Percentiles rank a stretch among this genome's conserved stretches.
Conservation (phyloP, 495 filamentous ascomycete species). For the Articulospora tetracladia region DNA sequence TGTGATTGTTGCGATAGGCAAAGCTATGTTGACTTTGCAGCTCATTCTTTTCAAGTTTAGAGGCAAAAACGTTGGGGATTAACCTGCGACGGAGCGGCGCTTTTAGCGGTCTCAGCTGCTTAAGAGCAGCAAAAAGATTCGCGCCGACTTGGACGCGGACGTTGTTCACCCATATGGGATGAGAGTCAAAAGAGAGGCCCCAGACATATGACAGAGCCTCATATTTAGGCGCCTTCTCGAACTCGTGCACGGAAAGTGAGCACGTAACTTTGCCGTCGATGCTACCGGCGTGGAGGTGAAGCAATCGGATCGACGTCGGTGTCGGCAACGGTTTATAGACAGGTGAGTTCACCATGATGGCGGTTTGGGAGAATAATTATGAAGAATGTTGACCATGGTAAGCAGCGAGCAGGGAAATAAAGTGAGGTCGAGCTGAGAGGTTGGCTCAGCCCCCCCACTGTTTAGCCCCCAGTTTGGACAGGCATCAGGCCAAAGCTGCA, state of each 20-base stretch:
- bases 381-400: neutral
- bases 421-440: too few relatives aligned
- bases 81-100: neutral
- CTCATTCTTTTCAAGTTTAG: neutral
- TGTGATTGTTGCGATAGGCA: neutral
- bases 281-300: neutral
- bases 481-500: too few relatives aligned
- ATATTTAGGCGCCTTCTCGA: neutral
- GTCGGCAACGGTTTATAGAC: neutral
- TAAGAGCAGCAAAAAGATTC: neutral
- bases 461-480: neutral
- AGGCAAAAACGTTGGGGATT: neutral
- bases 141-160: neutral
- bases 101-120: neutral
- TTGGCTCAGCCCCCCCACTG: neutral
- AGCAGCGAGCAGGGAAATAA: too few relatives aligned
- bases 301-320: neutral
- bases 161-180: neutral
- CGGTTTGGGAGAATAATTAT: neutral
- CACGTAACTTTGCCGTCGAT: neutral
- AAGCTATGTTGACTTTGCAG: neutral
- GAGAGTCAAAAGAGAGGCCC: neutral
- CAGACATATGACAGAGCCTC: slow-evolving; percentile 4
- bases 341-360: neutral
- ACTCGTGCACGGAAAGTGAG: neutral